These are phyloP conservation scores for Wallacemonas collosoma DNA, from an alignment of 208 protist species.

Conservation along the genomic window DNA sequence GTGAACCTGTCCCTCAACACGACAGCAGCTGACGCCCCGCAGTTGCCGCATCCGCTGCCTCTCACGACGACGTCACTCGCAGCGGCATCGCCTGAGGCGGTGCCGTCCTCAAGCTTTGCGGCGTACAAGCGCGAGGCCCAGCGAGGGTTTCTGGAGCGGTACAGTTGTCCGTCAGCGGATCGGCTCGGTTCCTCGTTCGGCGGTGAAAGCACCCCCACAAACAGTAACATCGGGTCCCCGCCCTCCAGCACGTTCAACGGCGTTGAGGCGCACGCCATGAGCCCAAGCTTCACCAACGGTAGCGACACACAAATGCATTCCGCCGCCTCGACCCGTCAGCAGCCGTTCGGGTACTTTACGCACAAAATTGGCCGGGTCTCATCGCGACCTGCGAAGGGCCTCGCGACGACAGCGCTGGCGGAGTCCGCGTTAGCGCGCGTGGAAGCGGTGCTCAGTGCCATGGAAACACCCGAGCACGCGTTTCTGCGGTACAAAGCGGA, in stretches of 20 bases:
- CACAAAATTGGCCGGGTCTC: background rate
- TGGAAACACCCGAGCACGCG: conserved; percentile 13
- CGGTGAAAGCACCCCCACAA: conserved; percentile 7
- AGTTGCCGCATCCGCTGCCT: background rate
- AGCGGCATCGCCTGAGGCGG: background rate
- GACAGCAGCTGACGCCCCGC: background rate
- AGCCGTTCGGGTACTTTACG: conserved; percentile 3
- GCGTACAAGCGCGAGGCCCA: conserved; percentile 17
- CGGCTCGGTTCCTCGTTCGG: conserved; percentile 6
- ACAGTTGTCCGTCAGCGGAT: background rate
- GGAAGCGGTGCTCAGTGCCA: background rate
- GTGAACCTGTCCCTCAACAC: background rate
- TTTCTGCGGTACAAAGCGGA: background rate
- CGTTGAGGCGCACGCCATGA: background rate
- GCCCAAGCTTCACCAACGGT: background rate
- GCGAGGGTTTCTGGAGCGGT: conserved; percentile 7
- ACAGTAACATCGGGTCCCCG: conserved; percentile 9
- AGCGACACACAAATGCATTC: background rate
- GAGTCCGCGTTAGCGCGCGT: conserved; percentile 5
- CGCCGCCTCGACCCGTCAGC: background rate
- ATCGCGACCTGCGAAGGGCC: background rate
- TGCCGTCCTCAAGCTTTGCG: conserved; percentile 1
- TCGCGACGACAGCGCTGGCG: background rate
- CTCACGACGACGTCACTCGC: background rate
- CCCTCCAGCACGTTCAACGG: conserved; percentile 8